A percentile compares a stretch with the other conserved stretches of the same genome.
Evolutionary conservation across 1,139 yeast species (phyloP).

Genomic region (Lodderomyces margitis): DNA sequence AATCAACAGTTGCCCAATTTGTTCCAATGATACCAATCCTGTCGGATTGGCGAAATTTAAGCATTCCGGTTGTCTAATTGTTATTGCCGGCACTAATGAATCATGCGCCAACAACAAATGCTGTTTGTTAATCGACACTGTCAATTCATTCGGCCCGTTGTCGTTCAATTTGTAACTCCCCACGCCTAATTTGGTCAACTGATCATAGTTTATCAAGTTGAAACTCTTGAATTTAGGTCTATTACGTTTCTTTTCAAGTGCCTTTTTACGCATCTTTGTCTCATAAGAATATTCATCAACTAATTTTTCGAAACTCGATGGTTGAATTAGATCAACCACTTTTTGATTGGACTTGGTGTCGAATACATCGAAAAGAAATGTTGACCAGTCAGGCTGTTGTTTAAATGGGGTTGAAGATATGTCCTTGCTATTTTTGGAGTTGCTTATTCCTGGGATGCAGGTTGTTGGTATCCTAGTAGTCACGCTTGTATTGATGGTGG

Average conservation of each 20-base stretch:
- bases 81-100: not conserved
- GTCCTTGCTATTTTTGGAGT: not conserved
- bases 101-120: not conserved
- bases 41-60: conserved; percentile 8
- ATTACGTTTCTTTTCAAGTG: not conserved
- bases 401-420: not conserved
- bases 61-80: conserved; percentile 1
- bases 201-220: conserved; percentile 8
- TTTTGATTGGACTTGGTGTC: not conserved
- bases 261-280: not conserved
- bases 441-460: not conserved
- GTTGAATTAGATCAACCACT: not conserved
- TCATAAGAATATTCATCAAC: not conserved
- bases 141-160: not conserved
- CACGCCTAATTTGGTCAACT: conserved; percentile 3
- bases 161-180: conserved; percentile 4
- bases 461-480: not conserved
- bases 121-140: not conserved
- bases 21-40: conserved; percentile 5
- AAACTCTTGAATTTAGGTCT: conserved; percentile 5
- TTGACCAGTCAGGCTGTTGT: not conserved
- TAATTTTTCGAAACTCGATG: not conserved
- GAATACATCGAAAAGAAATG: not conserved
- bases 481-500: not conserved
- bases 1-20: conserved; percentile 9